A percentile compares a stretch with the other conserved stretches of the same genome.
phyloP scores from a whole-genome alignment of 2,329 filamentous ascomycete genomes.

The Chrysoporthe austroafricana region DNA sequence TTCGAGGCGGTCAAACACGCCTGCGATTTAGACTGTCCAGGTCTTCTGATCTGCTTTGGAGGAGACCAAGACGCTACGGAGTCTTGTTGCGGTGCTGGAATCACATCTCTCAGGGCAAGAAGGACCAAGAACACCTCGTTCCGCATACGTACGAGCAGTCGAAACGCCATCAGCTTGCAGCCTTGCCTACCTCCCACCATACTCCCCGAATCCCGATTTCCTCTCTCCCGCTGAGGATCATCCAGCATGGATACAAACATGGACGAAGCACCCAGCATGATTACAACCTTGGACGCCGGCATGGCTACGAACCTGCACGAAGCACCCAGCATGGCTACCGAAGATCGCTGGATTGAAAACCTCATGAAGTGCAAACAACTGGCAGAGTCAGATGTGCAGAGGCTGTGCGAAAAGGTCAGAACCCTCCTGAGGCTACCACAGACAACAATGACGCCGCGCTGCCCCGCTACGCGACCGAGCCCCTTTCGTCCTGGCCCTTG shows the following conservation, averaged over 20 bases:
- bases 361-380: constrained; percentile 99
- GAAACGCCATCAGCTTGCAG: no score
- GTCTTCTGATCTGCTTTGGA: no score
- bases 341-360: constrained; percentile 80
- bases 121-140: no score
- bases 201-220: neutral
- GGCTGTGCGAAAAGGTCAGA: constrained; percentile 94
- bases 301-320: no score
- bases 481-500: constrained; percentile 1
- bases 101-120: no score
- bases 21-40: no score
- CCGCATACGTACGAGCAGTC: no score
- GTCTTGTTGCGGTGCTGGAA: no score
- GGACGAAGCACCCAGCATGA: constrained; percentile 53
- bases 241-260: constrained; percentile 91
- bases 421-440: neutral
- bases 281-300: constrained; percentile 67
- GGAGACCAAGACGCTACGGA: no score
- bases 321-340: no score
- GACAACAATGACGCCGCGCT: neutral
- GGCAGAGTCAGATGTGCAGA: constrained; percentile 89
- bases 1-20: no score
- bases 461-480: constrained; percentile 1
- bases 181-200: constrained; percentile 16
- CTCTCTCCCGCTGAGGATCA: constrained; percentile 13